Conservation (phyloP, 805 yeast genomes). For the Kazachstania taianensis region DNA sequence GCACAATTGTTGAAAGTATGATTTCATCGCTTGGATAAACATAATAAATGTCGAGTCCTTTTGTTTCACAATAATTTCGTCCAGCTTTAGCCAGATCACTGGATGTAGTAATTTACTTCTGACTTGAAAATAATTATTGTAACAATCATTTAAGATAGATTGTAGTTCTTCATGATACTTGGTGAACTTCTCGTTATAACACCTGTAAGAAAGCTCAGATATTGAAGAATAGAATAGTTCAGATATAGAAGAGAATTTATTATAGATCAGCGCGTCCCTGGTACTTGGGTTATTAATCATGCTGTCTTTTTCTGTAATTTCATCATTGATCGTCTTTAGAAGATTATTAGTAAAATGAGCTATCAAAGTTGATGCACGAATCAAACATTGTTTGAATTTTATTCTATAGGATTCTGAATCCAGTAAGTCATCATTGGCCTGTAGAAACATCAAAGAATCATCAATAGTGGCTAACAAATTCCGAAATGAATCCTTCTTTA, state of each 20-base stretch:
- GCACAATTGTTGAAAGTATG: constrained; percentile 49
- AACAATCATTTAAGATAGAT: constrained; percentile 43
- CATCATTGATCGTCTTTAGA: constrained; percentile 29
- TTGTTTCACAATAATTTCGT: constrained; percentile 17
- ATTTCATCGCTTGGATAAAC: constrained; percentile 50
- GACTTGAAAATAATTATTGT: constrained; percentile 48
- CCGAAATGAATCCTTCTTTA: constrained; percentile 47
- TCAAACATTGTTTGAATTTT: constrained; percentile 73
- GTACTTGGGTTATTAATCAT: constrained; percentile 26
- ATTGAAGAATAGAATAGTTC: constrained; percentile 30
- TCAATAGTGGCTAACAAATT: constrained; percentile 51
- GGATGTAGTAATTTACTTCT: constrained; percentile 42
- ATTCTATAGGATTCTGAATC: constrained; percentile 61
- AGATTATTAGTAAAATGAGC: constrained; percentile 48
- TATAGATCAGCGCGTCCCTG: constrained; percentile 55
- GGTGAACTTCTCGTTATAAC: constrained; percentile 26
- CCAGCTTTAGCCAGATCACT: constrained; percentile 32
- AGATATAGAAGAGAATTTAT: constrained; percentile 45
- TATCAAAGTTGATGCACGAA: constrained; percentile 67
- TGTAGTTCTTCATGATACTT: constrained; percentile 55
- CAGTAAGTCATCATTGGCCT: constrained; percentile 46
- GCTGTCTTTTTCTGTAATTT: constrained; percentile 21
- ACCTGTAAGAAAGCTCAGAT: constrained; percentile 31
- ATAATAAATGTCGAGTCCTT: constrained; percentile 37
- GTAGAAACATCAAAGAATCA: constrained; percentile 51